Percentiles rank a stretch among this genome's conserved stretches.
These are phyloP conservation scores for Fusarium poae DNA, from an alignment of 2,329 filamentous ascomycete species.

Conservation along the genomic window DNA sequence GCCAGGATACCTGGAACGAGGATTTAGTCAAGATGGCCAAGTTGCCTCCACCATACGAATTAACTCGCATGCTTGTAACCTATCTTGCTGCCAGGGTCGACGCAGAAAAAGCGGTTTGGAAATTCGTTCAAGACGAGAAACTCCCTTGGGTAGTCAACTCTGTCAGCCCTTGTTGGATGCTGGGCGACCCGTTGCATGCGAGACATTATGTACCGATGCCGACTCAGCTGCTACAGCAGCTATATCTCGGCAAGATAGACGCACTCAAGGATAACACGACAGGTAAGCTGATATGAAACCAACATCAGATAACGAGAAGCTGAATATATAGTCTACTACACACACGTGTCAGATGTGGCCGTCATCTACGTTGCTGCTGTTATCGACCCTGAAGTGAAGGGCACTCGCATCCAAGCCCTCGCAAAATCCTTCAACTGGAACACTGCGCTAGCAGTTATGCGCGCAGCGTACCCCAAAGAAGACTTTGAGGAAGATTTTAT, in stretches of 20 bases:
- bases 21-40: constrained; percentile 19
- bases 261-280: constrained; percentile 17
- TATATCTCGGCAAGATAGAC: constrained; percentile 32
- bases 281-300: not conserved
- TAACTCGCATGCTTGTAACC: constrained; percentile 18
- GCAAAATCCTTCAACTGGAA: constrained; percentile 39
- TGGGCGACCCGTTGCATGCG: constrained; percentile 25
- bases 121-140: constrained; percentile 34
- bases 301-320: not conserved
- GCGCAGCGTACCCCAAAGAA: constrained; percentile 18
- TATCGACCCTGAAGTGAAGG: constrained; percentile 31
- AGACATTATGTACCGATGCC: constrained; percentile 37
- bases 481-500: constrained; percentile 35
- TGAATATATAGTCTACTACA: constrained; percentile 36
- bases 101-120: constrained; percentile 43
- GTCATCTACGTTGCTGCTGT: constrained; percentile 37
- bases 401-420: constrained; percentile 23
- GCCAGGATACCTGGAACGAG: constrained; percentile 40
- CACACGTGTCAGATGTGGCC: constrained; percentile 39
- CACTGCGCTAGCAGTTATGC: constrained; percentile 26
- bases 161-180: constrained; percentile 31
- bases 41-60: constrained; percentile 37
- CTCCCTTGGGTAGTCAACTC: constrained; percentile 38
- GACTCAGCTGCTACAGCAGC: constrained; percentile 36
- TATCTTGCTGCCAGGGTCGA: constrained; percentile 33